Evolutionary conservation across 2,329 filamentous ascomycete species (phyloP).

Genomic region (Cercospora sp.): DNA sequence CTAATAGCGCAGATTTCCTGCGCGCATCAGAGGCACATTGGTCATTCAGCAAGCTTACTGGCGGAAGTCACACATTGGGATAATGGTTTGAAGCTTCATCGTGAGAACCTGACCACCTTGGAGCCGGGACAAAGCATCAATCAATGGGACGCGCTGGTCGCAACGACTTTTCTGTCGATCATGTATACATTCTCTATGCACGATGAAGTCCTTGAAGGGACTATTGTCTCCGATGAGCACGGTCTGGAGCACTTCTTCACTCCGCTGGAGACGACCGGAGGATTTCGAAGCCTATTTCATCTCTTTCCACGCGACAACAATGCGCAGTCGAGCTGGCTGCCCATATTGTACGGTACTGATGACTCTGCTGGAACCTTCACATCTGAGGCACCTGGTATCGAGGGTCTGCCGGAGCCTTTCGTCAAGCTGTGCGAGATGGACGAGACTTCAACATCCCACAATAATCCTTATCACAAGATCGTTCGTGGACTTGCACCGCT

Average conservation of each 20-base stretch:
- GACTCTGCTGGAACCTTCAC: conserved; percentile 4
- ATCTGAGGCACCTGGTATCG: not conserved
- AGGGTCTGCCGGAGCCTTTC: conserved; percentile 22
- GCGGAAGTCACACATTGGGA: not conserved
- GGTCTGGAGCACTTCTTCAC: not conserved
- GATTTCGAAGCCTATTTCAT: not conserved
- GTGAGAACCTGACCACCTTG: conserved; percentile 4
- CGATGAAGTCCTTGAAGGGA: conserved; percentile 10
- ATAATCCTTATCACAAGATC: conserved; percentile 24
- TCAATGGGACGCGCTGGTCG: conserved; percentile 22
- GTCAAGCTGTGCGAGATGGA: conserved; percentile 27
- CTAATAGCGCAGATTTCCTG: not conserved
- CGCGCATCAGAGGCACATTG: not conserved
- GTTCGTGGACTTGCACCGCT: conserved; percentile 25
- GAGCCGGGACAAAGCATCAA: not conserved
- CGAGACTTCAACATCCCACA: conserved; percentile 15
- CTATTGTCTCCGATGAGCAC: not conserved
- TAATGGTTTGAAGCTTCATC: not conserved
- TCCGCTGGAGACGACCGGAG: not conserved
- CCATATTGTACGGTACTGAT: not conserved
- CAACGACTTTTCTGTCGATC: conserved; percentile 25
- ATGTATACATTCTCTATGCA: conserved; percentile 26
- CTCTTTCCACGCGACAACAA: not conserved
- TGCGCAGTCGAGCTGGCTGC: not conserved
- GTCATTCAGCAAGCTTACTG: not conserved